phyloP scores from a whole-genome alignment of 441 rosid genomes.

The Syzygium syzygioides region DNA sequence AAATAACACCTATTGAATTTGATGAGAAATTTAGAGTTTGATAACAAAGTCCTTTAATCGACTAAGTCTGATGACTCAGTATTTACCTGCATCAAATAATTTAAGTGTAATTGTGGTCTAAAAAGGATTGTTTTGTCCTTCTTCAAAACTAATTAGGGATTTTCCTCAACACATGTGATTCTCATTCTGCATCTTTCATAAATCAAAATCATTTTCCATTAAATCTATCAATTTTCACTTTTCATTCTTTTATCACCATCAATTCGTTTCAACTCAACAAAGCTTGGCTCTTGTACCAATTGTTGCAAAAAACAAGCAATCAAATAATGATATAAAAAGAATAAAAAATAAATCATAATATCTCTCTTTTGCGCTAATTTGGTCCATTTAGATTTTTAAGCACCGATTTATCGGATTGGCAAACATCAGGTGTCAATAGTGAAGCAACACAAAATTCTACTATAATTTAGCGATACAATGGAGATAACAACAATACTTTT shows the following conservation, averaged over 20 bases:
- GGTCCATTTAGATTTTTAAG: too few relatives aligned
- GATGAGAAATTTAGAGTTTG: too few relatives aligned
- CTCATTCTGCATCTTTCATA: not conserved
- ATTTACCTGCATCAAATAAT: too few relatives aligned
- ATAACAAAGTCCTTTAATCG: too few relatives aligned
- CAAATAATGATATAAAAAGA: not conserved
- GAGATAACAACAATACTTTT: not conserved
- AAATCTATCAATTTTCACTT: not conserved
- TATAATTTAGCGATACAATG: not conserved
- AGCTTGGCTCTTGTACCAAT: not conserved
- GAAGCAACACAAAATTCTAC: fast-evolving
- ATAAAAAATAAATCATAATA: not conserved
- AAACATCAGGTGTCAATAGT: too few relatives aligned
- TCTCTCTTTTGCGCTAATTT: too few relatives aligned
- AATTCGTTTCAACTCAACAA: not conserved
- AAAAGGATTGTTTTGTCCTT: too few relatives aligned
- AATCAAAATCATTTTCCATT: not conserved
- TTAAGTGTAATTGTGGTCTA: too few relatives aligned
- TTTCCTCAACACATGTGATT: not conserved
- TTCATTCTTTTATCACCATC: not conserved
- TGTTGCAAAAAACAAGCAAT: not conserved
- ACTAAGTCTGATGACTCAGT: too few relatives aligned
- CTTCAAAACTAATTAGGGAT: too few relatives aligned
- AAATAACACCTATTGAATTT: too few relatives aligned
- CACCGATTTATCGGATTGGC: too few relatives aligned